These are phyloP conservation scores for Vitis amurensis DNA, from an alignment of 164 flowering plant species.

Conservation along the genomic window DNA sequence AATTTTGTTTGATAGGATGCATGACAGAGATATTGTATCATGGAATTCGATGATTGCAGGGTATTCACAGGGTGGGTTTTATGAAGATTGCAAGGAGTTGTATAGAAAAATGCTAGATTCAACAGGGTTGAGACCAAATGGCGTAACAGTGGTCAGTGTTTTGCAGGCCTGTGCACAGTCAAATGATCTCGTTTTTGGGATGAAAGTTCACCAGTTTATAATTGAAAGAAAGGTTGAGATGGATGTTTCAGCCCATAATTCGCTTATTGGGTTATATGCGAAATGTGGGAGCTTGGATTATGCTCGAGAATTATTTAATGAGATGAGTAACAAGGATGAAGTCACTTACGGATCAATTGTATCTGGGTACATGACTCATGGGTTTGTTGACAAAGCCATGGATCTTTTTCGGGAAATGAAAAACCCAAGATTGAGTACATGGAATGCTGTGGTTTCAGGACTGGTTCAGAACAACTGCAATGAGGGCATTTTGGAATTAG, in stretches of 20 bases:
- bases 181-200: constrained; percentile 60
- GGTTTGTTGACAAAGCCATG: constrained; percentile 65
- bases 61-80: constrained; percentile 68
- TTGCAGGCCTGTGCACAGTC: constrained; percentile 76
- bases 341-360: constrained; percentile 60
- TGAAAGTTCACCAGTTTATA: constrained; percentile 57
- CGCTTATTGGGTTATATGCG: constrained; percentile 66
- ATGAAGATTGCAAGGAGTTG: constrained; percentile 56
- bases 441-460: constrained; percentile 86
- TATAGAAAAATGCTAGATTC: constrained; percentile 47
- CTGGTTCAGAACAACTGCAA: constrained; percentile 60
- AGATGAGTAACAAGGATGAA: constrained; percentile 65
- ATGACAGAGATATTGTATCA: constrained; percentile 63
- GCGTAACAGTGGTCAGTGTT: constrained; percentile 57
- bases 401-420: constrained; percentile 47
- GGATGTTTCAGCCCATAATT: constrained; percentile 55
- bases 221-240: constrained; percentile 42
- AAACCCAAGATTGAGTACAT: constrained; percentile 53
- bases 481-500: constrained; percentile 38
- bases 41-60: constrained; percentile 90
- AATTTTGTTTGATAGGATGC: constrained; percentile 56
- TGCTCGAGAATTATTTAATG: constrained; percentile 65
- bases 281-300: constrained; percentile 82
- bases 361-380: constrained; percentile 76
- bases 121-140: constrained; percentile 44